Evolutionary conservation across 2,329 filamentous ascomycete species (phyloP), one percentile per base, ranked within the genome.

Genomic region (Hymenoscyphus repandus): DNA sequence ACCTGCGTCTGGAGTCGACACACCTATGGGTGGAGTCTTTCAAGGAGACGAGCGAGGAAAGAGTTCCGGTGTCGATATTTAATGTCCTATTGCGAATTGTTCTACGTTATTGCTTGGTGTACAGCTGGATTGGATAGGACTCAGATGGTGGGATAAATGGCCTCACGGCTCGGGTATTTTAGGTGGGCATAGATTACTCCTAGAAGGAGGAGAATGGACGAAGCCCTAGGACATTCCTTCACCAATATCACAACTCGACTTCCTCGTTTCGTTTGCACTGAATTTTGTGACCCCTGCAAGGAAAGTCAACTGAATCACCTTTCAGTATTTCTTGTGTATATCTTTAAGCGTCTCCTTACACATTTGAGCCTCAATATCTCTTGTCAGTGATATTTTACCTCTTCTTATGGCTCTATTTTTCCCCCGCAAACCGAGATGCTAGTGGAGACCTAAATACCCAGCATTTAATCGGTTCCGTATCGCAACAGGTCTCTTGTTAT

Each of bases 21-120:
- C 55, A 18, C 46, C 52, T 3, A 57, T 55, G 45, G 41, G 36
- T 22, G 60, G 44, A 22, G 40, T 36, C 17, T 31, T 39, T 13
- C 38, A 12, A 10, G 49, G 12, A 4, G 49, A 47, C 18, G 32
- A 42, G 30, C 48, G 47, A 38, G 53, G 49, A n/a, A 51, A 53
- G 51, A 59, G 57, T 32, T 59, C 57, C 11, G 57, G 53, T 36
- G 38, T 53, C 45, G 56, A 58, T 41, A 51, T 32, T 58, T 18
- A 55, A 41, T 55, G 10, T 34, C 9, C 5, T 44, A 37, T 37
- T 37, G 12, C 15, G 12, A 37, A 37, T 37, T n/a, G 38, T 40
- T 27, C 4, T n/a, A 4, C 22, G 22, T 27, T 7, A 27, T 27
- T 27, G 22, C 22, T 27, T 27, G 22, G 22, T 27, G 22, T 27